A percentile compares a stretch with the other conserved stretches of the same genome.
Conservation (phyloP, 2,329 filamentous ascomycete species). For the Aspergillus viridinutans region DNA sequence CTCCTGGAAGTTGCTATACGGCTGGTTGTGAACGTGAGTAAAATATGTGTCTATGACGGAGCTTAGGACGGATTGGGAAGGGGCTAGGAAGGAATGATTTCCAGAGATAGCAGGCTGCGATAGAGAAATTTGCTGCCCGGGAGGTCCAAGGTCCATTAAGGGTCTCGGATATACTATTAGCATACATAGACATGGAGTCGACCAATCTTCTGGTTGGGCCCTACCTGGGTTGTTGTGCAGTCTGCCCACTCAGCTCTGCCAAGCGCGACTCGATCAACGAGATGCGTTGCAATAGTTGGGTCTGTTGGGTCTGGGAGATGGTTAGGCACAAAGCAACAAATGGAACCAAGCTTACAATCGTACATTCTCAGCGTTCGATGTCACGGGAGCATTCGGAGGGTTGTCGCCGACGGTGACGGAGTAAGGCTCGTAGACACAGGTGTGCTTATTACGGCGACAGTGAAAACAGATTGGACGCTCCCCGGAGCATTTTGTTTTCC, state of each 20-base stretch:
- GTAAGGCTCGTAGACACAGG: constrained; percentile 25
- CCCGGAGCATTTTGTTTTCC: constrained; percentile 24
- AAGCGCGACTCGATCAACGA: constrained; percentile 20
- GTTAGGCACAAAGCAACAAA: neutral
- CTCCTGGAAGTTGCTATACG: constrained; percentile 36
- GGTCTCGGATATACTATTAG: no score
- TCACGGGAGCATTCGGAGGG: neutral
- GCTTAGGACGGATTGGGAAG: constrained; percentile 15
- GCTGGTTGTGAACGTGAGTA: constrained; percentile 33
- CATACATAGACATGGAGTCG: no score
- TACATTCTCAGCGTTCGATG: neutral
- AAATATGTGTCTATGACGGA: constrained; percentile 31
- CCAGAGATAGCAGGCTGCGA: no score
- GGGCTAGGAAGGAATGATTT: neutral
- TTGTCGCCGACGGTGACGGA: constrained; percentile 11
- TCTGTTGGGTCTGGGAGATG: constrained; percentile 11
- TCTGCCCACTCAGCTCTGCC: constrained; percentile 15
- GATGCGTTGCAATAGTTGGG: constrained; percentile 17
- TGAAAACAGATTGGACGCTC: constrained; percentile 22
- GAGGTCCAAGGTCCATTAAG: no score
- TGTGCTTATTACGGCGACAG: constrained; percentile 21
- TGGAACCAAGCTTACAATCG: neutral
- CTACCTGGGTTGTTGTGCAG: neutral
- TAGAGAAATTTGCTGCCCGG: no score
- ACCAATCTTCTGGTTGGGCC: no score